These are phyloP conservation scores for Panicum virgatum DNA, from an alignment of 202 grass and related monocot species.

Conservation along the genomic window DNA sequence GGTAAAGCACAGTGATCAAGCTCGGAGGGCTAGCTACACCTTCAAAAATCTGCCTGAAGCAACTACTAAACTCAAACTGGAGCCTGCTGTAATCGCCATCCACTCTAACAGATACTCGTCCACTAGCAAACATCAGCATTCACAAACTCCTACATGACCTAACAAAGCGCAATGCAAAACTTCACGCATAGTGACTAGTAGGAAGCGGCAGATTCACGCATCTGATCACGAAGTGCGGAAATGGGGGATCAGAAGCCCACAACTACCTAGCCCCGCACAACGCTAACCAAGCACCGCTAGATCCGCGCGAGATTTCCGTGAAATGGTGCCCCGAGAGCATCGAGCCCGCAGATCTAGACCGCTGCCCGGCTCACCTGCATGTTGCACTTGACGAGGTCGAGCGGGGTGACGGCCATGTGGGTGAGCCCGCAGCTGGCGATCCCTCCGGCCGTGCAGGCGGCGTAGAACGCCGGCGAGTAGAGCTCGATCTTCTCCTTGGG, in stretches of 20 bases:
- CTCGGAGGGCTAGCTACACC: not conserved
- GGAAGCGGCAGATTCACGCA: not conserved
- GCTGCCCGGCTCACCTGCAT: constrained; percentile 72
- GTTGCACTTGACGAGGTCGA: constrained; percentile 97
- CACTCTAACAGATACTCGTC: not conserved
- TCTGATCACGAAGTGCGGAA: not conserved
- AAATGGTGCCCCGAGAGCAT: not conserved
- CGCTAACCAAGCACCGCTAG: not conserved
- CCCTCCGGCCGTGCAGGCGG: constrained; percentile 85
- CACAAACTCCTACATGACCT: not conserved
- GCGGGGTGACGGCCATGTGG: constrained; percentile 90
- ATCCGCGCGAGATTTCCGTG: not conserved
- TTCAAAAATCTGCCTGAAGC: not conserved
- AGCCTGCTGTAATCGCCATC: not conserved
- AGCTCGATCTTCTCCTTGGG: constrained; percentile 85
- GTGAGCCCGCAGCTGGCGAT: constrained; percentile 94
- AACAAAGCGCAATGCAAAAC: not conserved
- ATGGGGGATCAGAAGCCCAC: not conserved
- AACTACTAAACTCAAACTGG: not conserved
- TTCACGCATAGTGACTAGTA: not conserved
- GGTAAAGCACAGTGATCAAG: not conserved
- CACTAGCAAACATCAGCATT: not conserved
- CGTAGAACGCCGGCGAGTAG: constrained; percentile 87
- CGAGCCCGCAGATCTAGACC: not conserved
- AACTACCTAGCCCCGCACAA: not conserved